A percentile compares a stretch with the other conserved stretches of the same genome.
Evolutionary conservation across 768 basidiomycete genomes (phyloP).

Genomic region (Cystobasidium ongulense): DNA sequence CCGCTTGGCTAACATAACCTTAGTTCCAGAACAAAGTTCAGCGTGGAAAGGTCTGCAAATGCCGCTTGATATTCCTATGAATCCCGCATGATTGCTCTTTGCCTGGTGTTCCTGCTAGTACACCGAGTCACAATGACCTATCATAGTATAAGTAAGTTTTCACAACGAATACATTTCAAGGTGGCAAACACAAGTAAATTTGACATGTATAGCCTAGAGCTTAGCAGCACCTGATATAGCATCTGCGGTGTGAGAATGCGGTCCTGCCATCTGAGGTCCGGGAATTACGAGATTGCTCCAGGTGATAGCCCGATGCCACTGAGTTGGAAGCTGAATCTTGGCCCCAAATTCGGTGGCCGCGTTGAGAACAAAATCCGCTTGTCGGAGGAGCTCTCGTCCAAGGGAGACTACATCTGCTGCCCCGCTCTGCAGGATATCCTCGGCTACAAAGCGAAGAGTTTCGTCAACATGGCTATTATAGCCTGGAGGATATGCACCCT

Average conservation of each 20-base stretch:
- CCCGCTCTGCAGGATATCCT: constrained; percentile 48
- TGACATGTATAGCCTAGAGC: too few relatives aligned
- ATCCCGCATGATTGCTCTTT: not conserved
- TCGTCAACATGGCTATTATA: constrained; percentile 62
- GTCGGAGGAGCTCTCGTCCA: constrained; percentile 32
- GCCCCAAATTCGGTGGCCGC: not conserved
- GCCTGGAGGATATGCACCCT: not conserved
- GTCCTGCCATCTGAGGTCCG: not conserved
- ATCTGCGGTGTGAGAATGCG: not conserved
- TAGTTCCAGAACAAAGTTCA: not conserved
- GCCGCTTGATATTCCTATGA: not conserved
- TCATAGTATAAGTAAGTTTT: too few relatives aligned
- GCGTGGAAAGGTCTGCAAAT: not conserved
- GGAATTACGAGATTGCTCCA: constrained; percentile 24
- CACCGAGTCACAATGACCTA: too few relatives aligned
- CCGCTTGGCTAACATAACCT: not conserved
- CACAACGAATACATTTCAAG: not conserved
- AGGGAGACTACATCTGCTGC: constrained; percentile 57
- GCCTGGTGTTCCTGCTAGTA: too few relatives aligned
- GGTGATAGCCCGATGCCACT: constrained; percentile 27
- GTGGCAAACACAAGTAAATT: not conserved
- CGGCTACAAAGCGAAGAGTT: constrained; percentile 51
- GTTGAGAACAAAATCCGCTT: constrained; percentile 17
- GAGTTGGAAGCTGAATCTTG: constrained; percentile 15
- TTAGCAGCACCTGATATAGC: constrained; percentile 1